Conservation (phyloP, 306 rosid species). For the Trifolium fragiferum region DNA sequence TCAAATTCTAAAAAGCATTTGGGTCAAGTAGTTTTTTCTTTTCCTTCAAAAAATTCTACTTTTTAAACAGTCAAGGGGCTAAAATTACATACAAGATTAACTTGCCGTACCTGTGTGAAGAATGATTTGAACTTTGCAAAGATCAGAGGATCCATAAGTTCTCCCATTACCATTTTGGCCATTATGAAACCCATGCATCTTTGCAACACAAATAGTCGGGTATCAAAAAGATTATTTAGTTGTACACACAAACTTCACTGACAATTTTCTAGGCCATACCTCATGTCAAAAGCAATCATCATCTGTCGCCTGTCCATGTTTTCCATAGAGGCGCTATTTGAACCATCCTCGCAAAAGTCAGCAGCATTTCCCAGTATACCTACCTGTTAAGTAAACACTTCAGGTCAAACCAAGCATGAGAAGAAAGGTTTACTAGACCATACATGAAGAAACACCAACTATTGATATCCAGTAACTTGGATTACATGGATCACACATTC, state of each 20-base stretch:
- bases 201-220: constrained; percentile 45
- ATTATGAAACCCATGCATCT: constrained; percentile 95
- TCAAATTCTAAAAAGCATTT: constrained; percentile 31
- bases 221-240: constrained; percentile 45
- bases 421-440: constrained; percentile 29
- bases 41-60: background rate
- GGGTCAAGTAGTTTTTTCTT: constrained; percentile 15
- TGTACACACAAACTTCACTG: constrained; percentile 31
- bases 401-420: constrained; percentile 30
- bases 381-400: constrained; percentile 59
- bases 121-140: constrained; percentile 80
- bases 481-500: constrained; percentile 31
- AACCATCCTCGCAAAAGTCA: constrained; percentile 70
- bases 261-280: constrained; percentile 54
- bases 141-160: constrained; percentile 87
- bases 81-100: constrained; percentile 25
- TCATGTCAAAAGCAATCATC: constrained; percentile 99
- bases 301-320: constrained; percentile 82
- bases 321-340: constrained; percentile 58
- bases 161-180: constrained; percentile 94
- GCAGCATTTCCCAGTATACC: constrained; percentile 96
- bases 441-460: constrained; percentile 41
- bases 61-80: constrained; percentile 32
- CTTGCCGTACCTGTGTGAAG: constrained; percentile 75
- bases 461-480: constrained; percentile 34